A percentile compares a stretch with the other conserved stretches of the same genome.
Conservation (phyloP, 495 filamentous ascomycete species). For the Penicillium paxilli region DNA sequence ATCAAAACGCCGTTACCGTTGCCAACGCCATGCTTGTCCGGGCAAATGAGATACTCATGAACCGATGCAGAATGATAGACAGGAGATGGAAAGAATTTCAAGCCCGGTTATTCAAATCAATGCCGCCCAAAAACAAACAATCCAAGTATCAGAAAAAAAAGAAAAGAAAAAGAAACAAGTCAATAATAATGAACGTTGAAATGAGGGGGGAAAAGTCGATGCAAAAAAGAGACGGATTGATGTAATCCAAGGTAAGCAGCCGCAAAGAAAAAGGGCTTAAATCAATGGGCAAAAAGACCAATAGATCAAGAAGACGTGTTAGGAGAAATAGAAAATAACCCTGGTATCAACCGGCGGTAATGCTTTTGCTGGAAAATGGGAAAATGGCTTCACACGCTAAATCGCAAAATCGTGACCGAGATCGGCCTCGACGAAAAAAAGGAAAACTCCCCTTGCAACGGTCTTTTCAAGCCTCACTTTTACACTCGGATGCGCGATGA, state of each 20-base stretch:
- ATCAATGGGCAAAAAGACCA: constrained; percentile 4
- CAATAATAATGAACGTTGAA: neutral
- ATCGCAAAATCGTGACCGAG: constrained; percentile 20
- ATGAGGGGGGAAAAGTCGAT: neutral
- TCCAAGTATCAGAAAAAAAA: neutral
- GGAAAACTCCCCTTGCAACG: neutral
- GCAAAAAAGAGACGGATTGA: constrained; percentile 6
- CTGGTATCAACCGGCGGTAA: constrained; percentile 15
- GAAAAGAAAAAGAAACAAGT: neutral
- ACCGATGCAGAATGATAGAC: constrained; percentile 20
- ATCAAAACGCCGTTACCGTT: constrained; percentile 12
- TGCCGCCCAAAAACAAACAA: neutral
- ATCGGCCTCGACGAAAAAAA: neutral
- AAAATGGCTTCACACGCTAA: constrained; percentile 24
- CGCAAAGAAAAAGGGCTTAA: neutral
- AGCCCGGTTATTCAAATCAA: neutral
- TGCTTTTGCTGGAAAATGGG: constrained; percentile 20
- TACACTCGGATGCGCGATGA: constrained; percentile 32
- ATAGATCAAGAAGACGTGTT: constrained; percentile 7
- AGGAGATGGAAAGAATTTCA: neutral
- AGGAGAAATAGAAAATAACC: neutral
- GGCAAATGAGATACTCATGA: constrained; percentile 8
- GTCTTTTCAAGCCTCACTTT: neutral
- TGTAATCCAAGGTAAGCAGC: neutral
- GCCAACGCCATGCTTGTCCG: constrained; percentile 22